Conservation (phyloP, 1,284 basidiomycete species). For the Sporisorium sorghi region DNA sequence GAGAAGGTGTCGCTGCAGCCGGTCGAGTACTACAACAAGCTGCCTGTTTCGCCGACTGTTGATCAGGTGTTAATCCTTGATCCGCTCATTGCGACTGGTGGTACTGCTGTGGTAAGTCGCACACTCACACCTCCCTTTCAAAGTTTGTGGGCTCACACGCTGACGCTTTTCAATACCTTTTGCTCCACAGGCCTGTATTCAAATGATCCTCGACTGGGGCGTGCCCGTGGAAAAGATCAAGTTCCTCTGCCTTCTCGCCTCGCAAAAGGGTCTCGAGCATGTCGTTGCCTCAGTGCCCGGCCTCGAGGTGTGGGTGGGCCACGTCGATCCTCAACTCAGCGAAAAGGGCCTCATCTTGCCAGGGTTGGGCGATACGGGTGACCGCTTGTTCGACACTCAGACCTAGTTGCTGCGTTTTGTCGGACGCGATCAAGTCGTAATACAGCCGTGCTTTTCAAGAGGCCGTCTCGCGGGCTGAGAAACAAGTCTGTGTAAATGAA, state of each 20-base stretch:
- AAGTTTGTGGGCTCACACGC: conserved; percentile 5
- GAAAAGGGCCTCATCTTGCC: conserved; percentile 63
- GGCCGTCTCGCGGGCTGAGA: too few species aligned
- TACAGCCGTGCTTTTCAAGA: too few species aligned
- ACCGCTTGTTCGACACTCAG: conserved; percentile 56
- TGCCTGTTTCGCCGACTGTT: conserved; percentile 81
- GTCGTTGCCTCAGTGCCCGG: conserved; percentile 79
- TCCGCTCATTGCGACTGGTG: conserved; percentile 89
- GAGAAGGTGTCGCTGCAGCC: conserved; percentile 91
- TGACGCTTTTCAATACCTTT: neutral
- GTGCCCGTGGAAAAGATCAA: conserved; percentile 75
- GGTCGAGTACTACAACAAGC: conserved; percentile 75
- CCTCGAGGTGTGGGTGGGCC: conserved; percentile 76
- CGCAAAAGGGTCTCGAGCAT: conserved; percentile 78
- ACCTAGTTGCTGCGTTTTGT: conserved; percentile 17
- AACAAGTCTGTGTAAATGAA: too few species aligned
- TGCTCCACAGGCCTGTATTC: conserved; percentile 52
- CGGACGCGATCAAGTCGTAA: too few species aligned
- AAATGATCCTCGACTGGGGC: conserved; percentile 68
- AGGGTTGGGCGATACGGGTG: conserved; percentile 64
- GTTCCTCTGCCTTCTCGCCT: conserved; percentile 84
- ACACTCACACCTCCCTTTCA: neutral
- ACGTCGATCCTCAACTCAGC: conserved; percentile 59
- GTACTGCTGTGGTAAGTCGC: conserved; percentile 78
- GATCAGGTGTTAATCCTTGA: conserved; percentile 88